These are phyloP conservation scores for Leccinum subrobustum DNA, from an alignment of 1,284 basidiomycete genomes.

Conservation along the genomic window DNA sequence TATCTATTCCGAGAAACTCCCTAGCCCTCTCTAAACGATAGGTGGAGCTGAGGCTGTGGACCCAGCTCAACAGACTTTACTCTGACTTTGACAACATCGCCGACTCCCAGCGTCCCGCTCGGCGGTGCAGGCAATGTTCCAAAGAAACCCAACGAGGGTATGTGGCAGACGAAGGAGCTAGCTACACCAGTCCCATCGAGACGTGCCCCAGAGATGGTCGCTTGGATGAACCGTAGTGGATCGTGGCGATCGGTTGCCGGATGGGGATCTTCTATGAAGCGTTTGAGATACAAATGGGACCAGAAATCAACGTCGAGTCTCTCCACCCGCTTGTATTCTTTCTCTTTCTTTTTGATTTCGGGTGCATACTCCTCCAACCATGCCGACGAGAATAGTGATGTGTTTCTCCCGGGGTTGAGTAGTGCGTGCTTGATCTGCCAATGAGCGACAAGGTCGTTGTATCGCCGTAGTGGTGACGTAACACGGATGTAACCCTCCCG, in stretches of 20 bases:
- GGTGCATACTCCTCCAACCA: slow-evolving; percentile 42
- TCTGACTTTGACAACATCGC: slow-evolving; percentile 25
- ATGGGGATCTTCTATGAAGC: slow-evolving; percentile 31
- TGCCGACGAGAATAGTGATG: slow-evolving; percentile 40
- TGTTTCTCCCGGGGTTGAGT: slow-evolving; percentile 38
- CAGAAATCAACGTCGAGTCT: slow-evolving; percentile 48
- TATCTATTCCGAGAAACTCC: not conserved
- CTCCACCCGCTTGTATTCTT: slow-evolving; percentile 23
- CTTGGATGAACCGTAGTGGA: slow-evolving; percentile 24
- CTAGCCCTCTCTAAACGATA: slow-evolving; percentile 13
- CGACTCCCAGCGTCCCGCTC: slow-evolving; percentile 15
- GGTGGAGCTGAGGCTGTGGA: slow-evolving; percentile 20
- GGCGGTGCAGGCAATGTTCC: slow-evolving; percentile 18
- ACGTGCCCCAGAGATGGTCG: slow-evolving; percentile 22
- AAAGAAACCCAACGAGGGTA: slow-evolving; percentile 26
- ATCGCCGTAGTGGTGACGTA: slow-evolving; percentile 89
- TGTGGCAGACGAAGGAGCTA: slow-evolving; percentile 24
- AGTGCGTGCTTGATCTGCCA: slow-evolving; percentile 93
- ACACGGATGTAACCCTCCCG: slow-evolving; percentile 80
- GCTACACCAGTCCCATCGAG: slow-evolving; percentile 11
- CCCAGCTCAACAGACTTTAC: slow-evolving; percentile 27
- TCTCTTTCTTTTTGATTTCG: slow-evolving; percentile 33
- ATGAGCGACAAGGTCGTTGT: slow-evolving; percentile 81
- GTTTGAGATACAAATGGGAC: slow-evolving; percentile 34
- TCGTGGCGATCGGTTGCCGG: slow-evolving; percentile 19